Evolutionary conservation across 2,329 filamentous ascomycete genomes (phyloP).

Genomic region (Falciphora oryzae): DNA sequence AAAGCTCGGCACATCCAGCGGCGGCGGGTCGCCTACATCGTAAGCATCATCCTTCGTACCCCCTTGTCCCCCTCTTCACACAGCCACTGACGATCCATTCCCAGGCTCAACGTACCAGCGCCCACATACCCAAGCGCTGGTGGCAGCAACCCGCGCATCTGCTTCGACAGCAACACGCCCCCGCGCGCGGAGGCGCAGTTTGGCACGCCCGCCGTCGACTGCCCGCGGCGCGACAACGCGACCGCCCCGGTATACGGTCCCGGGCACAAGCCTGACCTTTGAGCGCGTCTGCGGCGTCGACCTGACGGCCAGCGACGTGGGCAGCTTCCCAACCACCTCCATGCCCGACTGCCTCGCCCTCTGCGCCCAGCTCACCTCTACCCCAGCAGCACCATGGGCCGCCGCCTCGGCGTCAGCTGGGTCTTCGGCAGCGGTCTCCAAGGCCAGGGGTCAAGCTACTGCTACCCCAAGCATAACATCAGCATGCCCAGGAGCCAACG

Average conservation of each 20-base stretch:
- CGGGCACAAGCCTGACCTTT: slow-evolving; percentile 17
- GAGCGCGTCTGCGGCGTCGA: slow-evolving; percentile 16
- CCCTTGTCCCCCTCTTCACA: too few relatives aligned
- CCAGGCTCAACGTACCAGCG: background rate
- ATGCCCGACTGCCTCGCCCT: slow-evolving; percentile 20
- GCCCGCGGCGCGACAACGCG: slow-evolving; percentile 11
- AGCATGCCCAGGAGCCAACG: too few relatives aligned
- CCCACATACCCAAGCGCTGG: background rate
- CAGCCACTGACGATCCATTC: too few relatives aligned
- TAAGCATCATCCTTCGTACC: too few relatives aligned
- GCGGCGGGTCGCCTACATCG: too few relatives aligned
- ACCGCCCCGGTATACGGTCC: slow-evolving; percentile 15
- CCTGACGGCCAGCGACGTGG: slow-evolving; percentile 16
- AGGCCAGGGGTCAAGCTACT: slow-evolving; percentile 16
- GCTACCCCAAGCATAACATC: slow-evolving; percentile 17
- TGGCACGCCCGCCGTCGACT: slow-evolving; percentile 3
- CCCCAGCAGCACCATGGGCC: slow-evolving; percentile 15
- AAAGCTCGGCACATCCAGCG: too few relatives aligned
- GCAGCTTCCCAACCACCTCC: slow-evolving; percentile 15
- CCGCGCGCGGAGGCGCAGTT: background rate
- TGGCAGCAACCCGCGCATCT: slow-evolving; percentile 7
- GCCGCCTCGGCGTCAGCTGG: slow-evolving; percentile 18
- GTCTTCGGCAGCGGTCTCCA: slow-evolving; percentile 16
- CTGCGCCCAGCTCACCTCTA: slow-evolving; percentile 18
- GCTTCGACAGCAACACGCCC: slow-evolving; percentile 11